These are phyloP conservation scores for Suhomyces yuchorum DNA, from an alignment of 1,139 yeast genomes.

Conservation along the genomic window DNA sequence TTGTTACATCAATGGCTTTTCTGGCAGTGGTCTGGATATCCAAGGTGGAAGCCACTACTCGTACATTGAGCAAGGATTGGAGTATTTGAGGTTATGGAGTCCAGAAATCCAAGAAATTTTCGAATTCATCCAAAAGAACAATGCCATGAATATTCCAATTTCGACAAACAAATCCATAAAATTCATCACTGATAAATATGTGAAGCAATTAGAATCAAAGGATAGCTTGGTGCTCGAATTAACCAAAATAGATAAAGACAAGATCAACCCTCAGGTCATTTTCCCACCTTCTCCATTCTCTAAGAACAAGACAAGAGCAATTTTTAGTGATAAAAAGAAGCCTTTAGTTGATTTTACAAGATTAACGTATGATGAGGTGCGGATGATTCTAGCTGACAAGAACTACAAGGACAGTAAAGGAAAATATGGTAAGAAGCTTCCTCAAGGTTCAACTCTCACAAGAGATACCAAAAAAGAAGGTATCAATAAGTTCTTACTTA, in stretches of 20 bases:
- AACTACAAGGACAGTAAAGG: constrained; percentile 24
- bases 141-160: background rate
- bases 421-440: constrained; percentile 25
- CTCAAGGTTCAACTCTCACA: constrained; percentile 10
- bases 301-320: constrained; percentile 26
- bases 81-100: constrained; percentile 33
- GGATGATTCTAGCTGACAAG: constrained; percentile 19
- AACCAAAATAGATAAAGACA: constrained; percentile 8
- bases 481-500: constrained; percentile 36
- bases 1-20: constrained; percentile 31
- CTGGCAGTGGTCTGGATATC: constrained; percentile 30
- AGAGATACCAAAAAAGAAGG: constrained; percentile 15
- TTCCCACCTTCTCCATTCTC: constrained; percentile 36
- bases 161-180: constrained; percentile 12
- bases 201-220: constrained; percentile 5
- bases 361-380: constrained; percentile 25
- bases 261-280: constrained; percentile 33
- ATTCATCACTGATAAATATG: constrained; percentile 21
- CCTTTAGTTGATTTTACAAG: constrained; percentile 38
- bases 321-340: constrained; percentile 26
- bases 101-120: constrained; percentile 35
- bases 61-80: constrained; percentile 33
- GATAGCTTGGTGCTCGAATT: background rate
- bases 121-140: constrained; percentile 14
- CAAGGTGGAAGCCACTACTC: constrained; percentile 34